Percentiles rank a stretch among this genome's conserved stretches.
Conservation (phyloP, 805 yeast genomes). For the Metschnikowia bowlesiae region DNA sequence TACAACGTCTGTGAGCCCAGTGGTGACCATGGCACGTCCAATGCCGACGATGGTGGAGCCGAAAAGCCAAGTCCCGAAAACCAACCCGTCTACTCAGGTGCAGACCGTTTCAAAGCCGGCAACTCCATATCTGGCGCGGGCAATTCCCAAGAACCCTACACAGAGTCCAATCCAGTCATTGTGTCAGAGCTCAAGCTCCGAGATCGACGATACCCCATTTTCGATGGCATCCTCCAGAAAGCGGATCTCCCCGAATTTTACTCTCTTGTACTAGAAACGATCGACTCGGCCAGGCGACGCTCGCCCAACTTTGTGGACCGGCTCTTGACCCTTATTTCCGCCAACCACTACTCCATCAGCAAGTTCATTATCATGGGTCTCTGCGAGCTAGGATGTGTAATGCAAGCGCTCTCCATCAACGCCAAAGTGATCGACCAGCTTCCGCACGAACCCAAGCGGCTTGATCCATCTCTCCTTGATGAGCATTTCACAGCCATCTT, state of each 20-base stretch:
- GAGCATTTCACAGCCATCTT: slow-evolving; percentile 9
- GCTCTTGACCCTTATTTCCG: slow-evolving; percentile 17
- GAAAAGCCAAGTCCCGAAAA: not conserved
- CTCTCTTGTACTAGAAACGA: slow-evolving; percentile 16
- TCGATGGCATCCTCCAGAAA: slow-evolving; percentile 24
- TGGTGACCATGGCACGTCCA: no score
- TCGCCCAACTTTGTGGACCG: slow-evolving; percentile 15
- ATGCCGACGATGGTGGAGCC: no score
- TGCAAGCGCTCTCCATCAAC: slow-evolving; percentile 26
- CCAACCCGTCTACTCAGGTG: no score
- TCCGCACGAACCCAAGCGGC: slow-evolving; percentile 1
- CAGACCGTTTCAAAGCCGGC: no score
- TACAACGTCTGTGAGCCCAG: not conserved
- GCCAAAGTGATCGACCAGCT: slow-evolving; percentile 16
- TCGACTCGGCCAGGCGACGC: slow-evolving; percentile 4
- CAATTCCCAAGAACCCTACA: no score
- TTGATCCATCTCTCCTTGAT: slow-evolving; percentile 2
- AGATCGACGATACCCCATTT: slow-evolving; percentile 14
- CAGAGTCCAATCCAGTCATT: not conserved
- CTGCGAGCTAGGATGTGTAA: slow-evolving; percentile 21
- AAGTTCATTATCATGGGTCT: slow-evolving; percentile 26
- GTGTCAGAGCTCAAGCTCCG: slow-evolving; percentile 25
- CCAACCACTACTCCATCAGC: slow-evolving; percentile 25
- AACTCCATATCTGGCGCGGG: no score
- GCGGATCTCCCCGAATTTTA: slow-evolving; percentile 33